Conservation (phyloP, 1,139 yeast genomes). For the Saccharomyces hybrid region DNA sequence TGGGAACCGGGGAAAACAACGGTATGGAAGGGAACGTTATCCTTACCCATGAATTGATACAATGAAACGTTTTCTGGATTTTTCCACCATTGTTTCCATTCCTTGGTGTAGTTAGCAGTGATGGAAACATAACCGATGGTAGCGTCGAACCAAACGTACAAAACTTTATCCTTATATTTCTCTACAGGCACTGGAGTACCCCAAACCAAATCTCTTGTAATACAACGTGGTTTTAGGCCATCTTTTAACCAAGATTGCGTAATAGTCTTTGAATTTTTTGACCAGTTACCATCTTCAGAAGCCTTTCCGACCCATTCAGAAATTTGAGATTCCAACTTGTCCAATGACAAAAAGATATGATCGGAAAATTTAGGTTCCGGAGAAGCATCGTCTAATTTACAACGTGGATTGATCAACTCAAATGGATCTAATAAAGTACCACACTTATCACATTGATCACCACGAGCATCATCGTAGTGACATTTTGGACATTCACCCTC, state of each 20-base stretch:
- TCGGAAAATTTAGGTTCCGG: constrained; percentile 78
- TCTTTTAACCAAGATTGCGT: constrained; percentile 90
- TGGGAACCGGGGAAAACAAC: constrained; percentile 93
- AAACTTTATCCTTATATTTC: constrained; percentile 74
- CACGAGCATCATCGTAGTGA: constrained; percentile 92
- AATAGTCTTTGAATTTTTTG: constrained; percentile 79
- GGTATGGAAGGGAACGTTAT: constrained; percentile 96
- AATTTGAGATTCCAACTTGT: constrained; percentile 71
- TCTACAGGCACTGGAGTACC: constrained; percentile 95
- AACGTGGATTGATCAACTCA: constrained; percentile 87
- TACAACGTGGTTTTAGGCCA: constrained; percentile 90
- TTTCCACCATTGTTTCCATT: constrained; percentile 89
- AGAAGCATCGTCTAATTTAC: constrained; percentile 78
- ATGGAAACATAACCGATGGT: constrained; percentile 93
- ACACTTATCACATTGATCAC: constrained; percentile 98
- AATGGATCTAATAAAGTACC: constrained; percentile 84
- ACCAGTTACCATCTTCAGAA: constrained; percentile 74
- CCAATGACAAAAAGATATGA: constrained; percentile 76
- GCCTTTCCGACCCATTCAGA: constrained; percentile 65
- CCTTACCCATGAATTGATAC: constrained; percentile 98
- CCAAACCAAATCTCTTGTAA: constrained; percentile 95
- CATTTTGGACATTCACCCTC: constrained; percentile 98
- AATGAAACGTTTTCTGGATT: constrained; percentile 76
- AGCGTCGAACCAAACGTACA: constrained; percentile 98
- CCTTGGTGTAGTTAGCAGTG: constrained; percentile 84